Base-by-base conservation (phyloP, 148 eudicot genomes). In the Rhododendron vialii region DNA sequence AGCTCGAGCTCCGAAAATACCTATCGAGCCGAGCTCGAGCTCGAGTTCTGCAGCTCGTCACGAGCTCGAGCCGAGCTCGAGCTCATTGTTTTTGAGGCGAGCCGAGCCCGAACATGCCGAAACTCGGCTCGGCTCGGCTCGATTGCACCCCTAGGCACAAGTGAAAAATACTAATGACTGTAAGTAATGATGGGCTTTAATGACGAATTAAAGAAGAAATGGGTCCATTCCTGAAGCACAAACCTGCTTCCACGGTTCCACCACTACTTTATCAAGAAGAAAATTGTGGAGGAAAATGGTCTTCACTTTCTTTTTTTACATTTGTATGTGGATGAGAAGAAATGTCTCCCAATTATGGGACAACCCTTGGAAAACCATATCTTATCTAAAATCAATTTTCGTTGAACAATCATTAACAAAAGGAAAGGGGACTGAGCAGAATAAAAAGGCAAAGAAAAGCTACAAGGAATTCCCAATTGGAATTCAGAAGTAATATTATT, bases 241-340 rank as follows among this genome's bases (percentile, higher is more conserved):
- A 26, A 80, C 5, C 55, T 22, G 14, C 11, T 7, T 53, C 45
- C 45, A 41, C 8, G 45, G 45, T 41, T 80, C 63, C 38, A 28
- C 82, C 63, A 80, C 82, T 13, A 50, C 81, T 47, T 80, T 80
- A 13, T n/a, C 5, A 50, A 18, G 28, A 47, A 13, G 15, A 22
- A 45, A 80, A 47, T n/a, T 80, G 82, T 80, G 82, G 59, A n/a
- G 38, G 82, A 80, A 28, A 80, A 48, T 11, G 33, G 59, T 80
- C 53, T 77, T 77, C 51, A 38, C 10, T 77, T 77, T 77, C 51
- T 12, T 20, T 8, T n/a, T 80, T 80, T 10, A 48, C 28, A 4
- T 45, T 24, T 11, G 36, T 48, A 11, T 80, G 82, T 80, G 82
- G 82, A 80, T 48, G 82, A 24, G 30, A 80, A 80, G 7, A 47